Percentiles rank a stretch among this genome's conserved stretches.
Evolutionary conservation across 768 basidiomycete genomes (phyloP).

Genomic region (Gyrodon lividus): DNA sequence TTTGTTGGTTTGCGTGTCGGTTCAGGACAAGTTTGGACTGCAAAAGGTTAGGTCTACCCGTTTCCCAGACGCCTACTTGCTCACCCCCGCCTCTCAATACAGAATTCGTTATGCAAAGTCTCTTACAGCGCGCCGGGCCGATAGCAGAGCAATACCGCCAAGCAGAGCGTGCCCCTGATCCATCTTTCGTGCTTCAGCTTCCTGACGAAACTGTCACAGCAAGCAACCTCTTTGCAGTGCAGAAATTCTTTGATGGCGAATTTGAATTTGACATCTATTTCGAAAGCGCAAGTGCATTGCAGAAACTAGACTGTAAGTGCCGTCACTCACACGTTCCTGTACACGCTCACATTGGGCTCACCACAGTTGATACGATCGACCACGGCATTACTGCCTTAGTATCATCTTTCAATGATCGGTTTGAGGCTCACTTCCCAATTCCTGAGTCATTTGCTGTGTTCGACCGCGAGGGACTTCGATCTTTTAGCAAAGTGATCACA

Average conservation of each 20-base stretch:
- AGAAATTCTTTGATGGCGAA: conserved; percentile 79
- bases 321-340: not conserved
- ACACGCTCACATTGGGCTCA: not conserved
- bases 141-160: conserved; percentile 52
- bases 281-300: conserved; percentile 69
- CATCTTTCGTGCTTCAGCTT: conserved; percentile 75
- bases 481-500: conserved; percentile 86
- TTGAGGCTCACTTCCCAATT: conserved; percentile 68
- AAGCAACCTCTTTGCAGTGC: conserved; percentile 84
- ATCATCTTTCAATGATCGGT: conserved; percentile 61
- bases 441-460: conserved; percentile 52
- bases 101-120: conserved; percentile 65
- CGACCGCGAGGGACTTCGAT: conserved; percentile 48
- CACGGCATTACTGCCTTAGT: conserved; percentile 67
- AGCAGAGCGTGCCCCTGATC: conserved; percentile 59
- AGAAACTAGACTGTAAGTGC: conserved; percentile 61
- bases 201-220: conserved; percentile 69
- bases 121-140: conserved; percentile 57
- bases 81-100: not conserved
- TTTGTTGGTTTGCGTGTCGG: conserved; percentile 62
- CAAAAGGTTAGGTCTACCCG: conserved; percentile 56
- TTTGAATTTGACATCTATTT: conserved; percentile 92
- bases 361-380: conserved; percentile 61
- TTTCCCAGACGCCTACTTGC: not conserved
- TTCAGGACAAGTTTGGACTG: conserved; percentile 76